Base-by-base conservation (phyloP, 306 rosid species). In the Malus sylvestris region DNA sequence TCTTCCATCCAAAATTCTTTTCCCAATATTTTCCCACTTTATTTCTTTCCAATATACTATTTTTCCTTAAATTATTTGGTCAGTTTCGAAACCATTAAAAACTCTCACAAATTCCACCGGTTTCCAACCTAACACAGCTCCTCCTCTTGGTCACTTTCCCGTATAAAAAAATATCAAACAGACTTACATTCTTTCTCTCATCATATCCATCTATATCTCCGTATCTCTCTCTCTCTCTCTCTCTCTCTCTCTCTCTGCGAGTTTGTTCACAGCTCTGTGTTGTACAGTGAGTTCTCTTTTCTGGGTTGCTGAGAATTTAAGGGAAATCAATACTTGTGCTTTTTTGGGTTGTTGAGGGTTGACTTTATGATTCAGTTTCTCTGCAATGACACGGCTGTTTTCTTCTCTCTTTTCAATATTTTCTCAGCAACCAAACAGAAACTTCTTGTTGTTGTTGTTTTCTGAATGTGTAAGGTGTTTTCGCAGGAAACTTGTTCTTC, bases 61-160 rank as follows among this genome's bases (percentile, higher is more conserved):
- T 29, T 20, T 5, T 23, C 6, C 55, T 51, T 51, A 51, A 51
- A 51, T 51, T n/a, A 20, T 32, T 42, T 70, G 14, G 80, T 86
- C 86, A 62, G 91, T 86, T 85, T 81, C 71, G 29, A 74, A 46
- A 73, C 85, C 91, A 73, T 86, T 76, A 73, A 77, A 81, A 63
- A 64, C 80, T 60, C 87, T 77, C 76, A 51, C 84, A 77, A 78
- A 85, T 82, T 87, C 81, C 83, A 85, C 83, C 93, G 74, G 82
- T 80, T 82, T 87, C 74, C 75, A 83, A 87, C 91, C 90, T 73
- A 87, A 75, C 89, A 72, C 84, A 72, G 75, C 75, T 60, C 74
- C 42, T 35, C 52, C 3, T 7, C 69, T 27, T 15, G 42, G 40
- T 62, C 12, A 52, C 20, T 32, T 6, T 25, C 27, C 15, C 70